A percentile compares a stretch with the other conserved stretches of the same genome.
phyloP scores from a whole-genome alignment of 441 rosid species.

The Syzygium syzygioides region DNA sequence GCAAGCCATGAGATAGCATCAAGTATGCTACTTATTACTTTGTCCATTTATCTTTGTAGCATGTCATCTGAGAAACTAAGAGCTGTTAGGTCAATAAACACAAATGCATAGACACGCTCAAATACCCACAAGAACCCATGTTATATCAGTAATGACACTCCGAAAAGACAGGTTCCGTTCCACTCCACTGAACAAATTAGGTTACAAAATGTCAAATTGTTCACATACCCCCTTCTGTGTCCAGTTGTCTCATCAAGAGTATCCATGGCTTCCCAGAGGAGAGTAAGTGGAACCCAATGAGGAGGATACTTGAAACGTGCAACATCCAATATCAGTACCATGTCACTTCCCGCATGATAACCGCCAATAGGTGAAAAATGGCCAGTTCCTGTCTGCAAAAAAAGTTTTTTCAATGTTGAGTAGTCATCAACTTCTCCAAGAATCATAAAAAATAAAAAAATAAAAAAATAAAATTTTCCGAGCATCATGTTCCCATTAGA shows the following conservation, averaged over 20 bases:
- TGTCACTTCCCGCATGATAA: slow-evolving; percentile 44
- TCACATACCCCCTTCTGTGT: slow-evolving; percentile 37
- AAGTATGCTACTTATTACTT: background rate
- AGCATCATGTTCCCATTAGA: background rate
- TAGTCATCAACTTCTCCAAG: background rate
- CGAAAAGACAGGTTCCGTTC: background rate
- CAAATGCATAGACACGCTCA: background rate
- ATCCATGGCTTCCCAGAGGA: slow-evolving; percentile 63
- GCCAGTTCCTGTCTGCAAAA: slow-evolving; percentile 50
- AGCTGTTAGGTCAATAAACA: background rate
- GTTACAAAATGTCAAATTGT: background rate
- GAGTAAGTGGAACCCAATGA: slow-evolving; percentile 53
- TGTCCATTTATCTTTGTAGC: background rate
- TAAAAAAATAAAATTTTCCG: background rate
- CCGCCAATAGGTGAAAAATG: slow-evolving; percentile 68
- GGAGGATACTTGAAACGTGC: slow-evolving; percentile 62
- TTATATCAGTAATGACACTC: background rate
- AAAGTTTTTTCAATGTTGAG: background rate
- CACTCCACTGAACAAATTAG: background rate
- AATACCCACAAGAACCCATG: background rate
- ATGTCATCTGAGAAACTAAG: background rate
- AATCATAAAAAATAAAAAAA: background rate
- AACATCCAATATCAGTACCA: slow-evolving; percentile 57
- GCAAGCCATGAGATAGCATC: background rate
- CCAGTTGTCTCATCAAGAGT: slow-evolving; percentile 33